These are phyloP conservation scores for Epichloe festucae DNA, from an alignment of 2,329 filamentous ascomycete genomes.

Conservation along the genomic window DNA sequence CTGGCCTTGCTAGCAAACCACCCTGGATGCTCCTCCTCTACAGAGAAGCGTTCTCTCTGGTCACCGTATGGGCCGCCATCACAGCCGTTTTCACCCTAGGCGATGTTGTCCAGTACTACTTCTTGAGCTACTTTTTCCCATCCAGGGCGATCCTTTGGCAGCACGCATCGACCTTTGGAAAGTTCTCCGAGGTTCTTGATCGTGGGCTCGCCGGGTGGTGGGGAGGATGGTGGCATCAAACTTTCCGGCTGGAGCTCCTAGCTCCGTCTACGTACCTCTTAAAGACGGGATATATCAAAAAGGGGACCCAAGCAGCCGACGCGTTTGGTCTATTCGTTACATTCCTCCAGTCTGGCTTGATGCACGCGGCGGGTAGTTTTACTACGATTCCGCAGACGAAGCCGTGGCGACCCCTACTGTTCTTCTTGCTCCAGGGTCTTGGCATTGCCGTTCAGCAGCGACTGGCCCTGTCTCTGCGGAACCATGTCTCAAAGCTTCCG, in stretches of 20 bases:
- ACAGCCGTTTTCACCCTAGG: constrained; percentile 45
- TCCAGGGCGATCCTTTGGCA: constrained; percentile 37
- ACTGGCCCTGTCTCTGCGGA: constrained; percentile 21
- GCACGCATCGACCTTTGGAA: constrained; percentile 43
- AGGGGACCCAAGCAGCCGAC: constrained; percentile 14
- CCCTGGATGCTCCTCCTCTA: constrained; percentile 35
- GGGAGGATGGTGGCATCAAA: constrained; percentile 85
- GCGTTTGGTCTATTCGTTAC: constrained; percentile 21
- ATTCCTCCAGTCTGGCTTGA: constrained; percentile 51
- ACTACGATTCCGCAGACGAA: constrained; percentile 43
- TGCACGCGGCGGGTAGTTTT: constrained; percentile 61
- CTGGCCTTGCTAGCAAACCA: constrained; percentile 29
- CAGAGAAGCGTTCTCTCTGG: constrained; percentile 42
- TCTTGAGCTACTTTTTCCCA: constrained; percentile 39
- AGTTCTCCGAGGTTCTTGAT: constrained; percentile 42
- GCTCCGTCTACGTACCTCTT: constrained; percentile 41
- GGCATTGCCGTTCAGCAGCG: constrained; percentile 50
- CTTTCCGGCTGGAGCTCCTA: constrained; percentile 62
- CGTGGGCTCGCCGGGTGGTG: constrained; percentile 69
- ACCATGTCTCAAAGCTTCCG: constrained; percentile 27
- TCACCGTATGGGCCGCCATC: constrained; percentile 47
- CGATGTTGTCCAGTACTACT: constrained; percentile 41
- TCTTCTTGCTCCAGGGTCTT: constrained; percentile 58
- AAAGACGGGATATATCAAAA: constrained; percentile 24
- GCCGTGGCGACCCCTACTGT: constrained; percentile 44